Evolutionary conservation across 1,139 yeast species (phyloP), one percentile per base, ranked within the genome.

Genomic region (Geotrichum cucujoidarum): DNA sequence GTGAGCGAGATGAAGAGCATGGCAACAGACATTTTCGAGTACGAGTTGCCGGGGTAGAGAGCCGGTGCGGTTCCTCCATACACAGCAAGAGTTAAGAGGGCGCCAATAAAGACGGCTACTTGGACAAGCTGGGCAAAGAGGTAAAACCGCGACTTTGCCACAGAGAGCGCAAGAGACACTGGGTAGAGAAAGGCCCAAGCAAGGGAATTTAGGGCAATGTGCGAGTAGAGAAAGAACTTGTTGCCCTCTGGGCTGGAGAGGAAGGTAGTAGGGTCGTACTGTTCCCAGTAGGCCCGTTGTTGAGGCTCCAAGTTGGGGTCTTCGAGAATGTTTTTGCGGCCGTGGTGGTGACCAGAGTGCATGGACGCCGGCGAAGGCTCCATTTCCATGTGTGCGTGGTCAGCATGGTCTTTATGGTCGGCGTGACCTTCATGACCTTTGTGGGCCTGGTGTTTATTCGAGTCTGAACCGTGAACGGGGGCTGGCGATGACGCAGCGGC

Each of bases 261-360:
- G 64, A 76, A 89, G 13, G 88, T 83, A 5, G 94, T 83, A n/a
- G 95, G 79, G 60, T 85, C 80, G 66, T 88, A 90, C 33, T 67
- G 65, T 49, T 81, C 82, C 97, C 97, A 90, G 65, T 75, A 89
- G 22, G 74, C 64, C 48, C 80, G 70, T 65, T 89, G 96, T 48
- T 80, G 83, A 0, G 92, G 85, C 34, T 80, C 74, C 43, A 89
- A 70, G 25, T 77, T 60, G 1, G 87, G 84, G 51, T 64, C 57
- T 44, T 85, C 71, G 40, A 89, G 71, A 38, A 89, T 85, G 0
- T 95, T 92, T 52, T 77, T 63, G 0, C 96, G 95, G 60, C 88
- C 96, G 39, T 47, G 43, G 40, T 55, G 61, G 40, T 53, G 59
- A 25, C 52, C 50, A n/a, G 55, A 55, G 29, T 58, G 58, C 57